Evolutionary conservation across 768 basidiomycete species (phyloP).

Genomic region (Collybia nuda): DNA sequence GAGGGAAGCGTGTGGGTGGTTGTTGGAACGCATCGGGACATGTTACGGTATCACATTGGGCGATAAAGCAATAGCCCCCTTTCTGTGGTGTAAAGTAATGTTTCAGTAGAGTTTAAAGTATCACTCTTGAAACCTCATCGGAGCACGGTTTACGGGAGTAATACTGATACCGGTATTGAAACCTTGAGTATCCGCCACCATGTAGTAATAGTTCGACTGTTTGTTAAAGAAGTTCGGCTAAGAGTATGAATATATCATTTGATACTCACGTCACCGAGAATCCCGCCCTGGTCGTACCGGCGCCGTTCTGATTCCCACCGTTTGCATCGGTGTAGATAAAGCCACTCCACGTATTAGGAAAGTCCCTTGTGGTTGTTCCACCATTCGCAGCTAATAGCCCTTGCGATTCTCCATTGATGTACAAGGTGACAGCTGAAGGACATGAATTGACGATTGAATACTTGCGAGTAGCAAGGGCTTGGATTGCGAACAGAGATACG

Average conservation of each 20-base stretch:
- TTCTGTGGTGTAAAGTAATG: slow-evolving; percentile 3
- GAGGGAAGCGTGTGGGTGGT: slow-evolving; percentile 24
- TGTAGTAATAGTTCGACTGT: slow-evolving; percentile 5
- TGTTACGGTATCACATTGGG: slow-evolving; percentile 16
- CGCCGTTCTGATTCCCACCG: slow-evolving; percentile 18
- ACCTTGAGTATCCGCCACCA: slow-evolving; percentile 1
- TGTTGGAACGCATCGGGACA: slow-evolving; percentile 23
- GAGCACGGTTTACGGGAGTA: slow-evolving; percentile 6
- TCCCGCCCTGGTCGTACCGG: slow-evolving; percentile 21
- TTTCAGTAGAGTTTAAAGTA: not conserved
- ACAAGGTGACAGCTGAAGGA: slow-evolving; percentile 18
- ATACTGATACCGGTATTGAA: slow-evolving; percentile 2
- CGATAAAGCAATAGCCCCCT: slow-evolving; percentile 20
- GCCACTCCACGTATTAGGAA: slow-evolving; percentile 20
- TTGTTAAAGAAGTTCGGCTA: not conserved
- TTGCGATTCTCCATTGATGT: slow-evolving; percentile 21
- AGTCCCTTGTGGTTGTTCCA: slow-evolving; percentile 11
- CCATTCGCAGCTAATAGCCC: slow-evolving; percentile 17
- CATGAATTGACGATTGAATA: slow-evolving; percentile 25
- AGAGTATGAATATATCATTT: not conserved
- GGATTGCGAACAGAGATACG: no score
- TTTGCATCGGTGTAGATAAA: slow-evolving; percentile 25
- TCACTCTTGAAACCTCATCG: slow-evolving; percentile 5
- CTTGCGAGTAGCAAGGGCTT: not conserved
- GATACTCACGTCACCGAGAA: slow-evolving; percentile 15